phyloP scores from a whole-genome alignment of 768 basidiomycete genomes.

The Suillus tomentosus region DNA sequence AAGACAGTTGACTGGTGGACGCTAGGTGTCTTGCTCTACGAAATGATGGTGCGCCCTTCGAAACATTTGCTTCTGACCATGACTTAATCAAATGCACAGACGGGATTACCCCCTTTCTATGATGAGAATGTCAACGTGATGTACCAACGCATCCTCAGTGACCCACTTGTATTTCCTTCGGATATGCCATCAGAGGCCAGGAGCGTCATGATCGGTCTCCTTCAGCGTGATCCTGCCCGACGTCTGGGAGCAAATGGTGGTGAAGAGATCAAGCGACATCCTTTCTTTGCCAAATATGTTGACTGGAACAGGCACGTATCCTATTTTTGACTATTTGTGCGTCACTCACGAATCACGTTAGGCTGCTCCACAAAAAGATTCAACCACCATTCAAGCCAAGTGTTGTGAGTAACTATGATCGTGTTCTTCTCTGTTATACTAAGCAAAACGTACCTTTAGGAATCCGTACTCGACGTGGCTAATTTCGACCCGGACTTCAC shows the following conservation, averaged over 20 bases:
- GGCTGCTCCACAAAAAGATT: conserved; percentile 89
- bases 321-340: background rate
- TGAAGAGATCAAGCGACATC: conserved; percentile 93
- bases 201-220: conserved; percentile 83
- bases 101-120: conserved; percentile 97
- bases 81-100: conserved; percentile 44
- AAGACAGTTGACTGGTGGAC: conserved; percentile 99
- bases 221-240: conserved; percentile 84
- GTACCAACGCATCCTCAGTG: conserved; percentile 94
- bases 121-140: conserved; percentile 98
- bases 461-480: conserved; percentile 91
- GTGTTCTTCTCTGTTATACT: background rate
- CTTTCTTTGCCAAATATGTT: conserved; percentile 93
- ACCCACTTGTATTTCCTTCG: conserved; percentile 88
- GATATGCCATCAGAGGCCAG: conserved; percentile 89
- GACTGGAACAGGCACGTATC: conserved; percentile 77
- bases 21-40: conserved; percentile 91
- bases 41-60: conserved; percentile 76
- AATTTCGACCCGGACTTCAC: conserved; percentile 99
- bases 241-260: conserved; percentile 92
- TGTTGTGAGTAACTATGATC: conserved; percentile 59
- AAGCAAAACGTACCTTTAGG: conserved; percentile 42
- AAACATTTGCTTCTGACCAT: conserved; percentile 2
- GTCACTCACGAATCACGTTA: conserved; percentile 27
- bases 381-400: conserved; percentile 98